Evolutionary conservation across 306 rosid species (phyloP).

Genomic region (Rubus idaeus): DNA sequence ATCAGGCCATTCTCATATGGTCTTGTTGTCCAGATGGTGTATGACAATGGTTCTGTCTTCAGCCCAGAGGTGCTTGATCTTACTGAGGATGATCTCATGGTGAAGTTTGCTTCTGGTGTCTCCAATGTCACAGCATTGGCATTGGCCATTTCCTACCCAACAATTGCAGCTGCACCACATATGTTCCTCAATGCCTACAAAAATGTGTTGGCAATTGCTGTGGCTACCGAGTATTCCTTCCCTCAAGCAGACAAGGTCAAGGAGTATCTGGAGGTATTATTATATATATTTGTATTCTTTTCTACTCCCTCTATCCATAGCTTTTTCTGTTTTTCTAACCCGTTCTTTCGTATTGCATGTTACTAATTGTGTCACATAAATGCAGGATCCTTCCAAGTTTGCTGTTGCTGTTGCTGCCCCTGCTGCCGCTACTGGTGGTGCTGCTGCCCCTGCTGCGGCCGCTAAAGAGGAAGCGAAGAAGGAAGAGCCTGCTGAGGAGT

Average conservation of each 20-base stretch:
- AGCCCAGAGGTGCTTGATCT: slow-evolving; percentile 88
- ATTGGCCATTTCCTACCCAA: slow-evolving; percentile 72
- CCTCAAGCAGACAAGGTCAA: slow-evolving; percentile 76
- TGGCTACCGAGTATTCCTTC: slow-evolving; percentile 64
- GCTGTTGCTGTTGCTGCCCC: slow-evolving; percentile 36
- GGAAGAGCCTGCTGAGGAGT: slow-evolving; percentile 51
- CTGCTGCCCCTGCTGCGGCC: slow-evolving; percentile 39
- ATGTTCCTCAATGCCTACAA: slow-evolving; percentile 78
- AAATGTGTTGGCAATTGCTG: slow-evolving; percentile 63
- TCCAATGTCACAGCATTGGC: slow-evolving; percentile 74
- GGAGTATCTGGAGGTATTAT: slow-evolving; percentile 67
- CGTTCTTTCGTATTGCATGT: not conserved
- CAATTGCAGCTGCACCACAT: slow-evolving; percentile 89
- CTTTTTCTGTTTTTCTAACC: no score
- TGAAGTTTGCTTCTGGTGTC: slow-evolving; percentile 73
- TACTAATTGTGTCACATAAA: not conserved
- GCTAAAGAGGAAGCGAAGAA: slow-evolving; percentile 62
- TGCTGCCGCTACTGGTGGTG: slow-evolving; percentile 21
- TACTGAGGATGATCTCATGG: slow-evolving; percentile 73
- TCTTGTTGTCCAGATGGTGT: slow-evolving; percentile 63
- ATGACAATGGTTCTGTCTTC: slow-evolving; percentile 81
- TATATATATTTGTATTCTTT: not conserved
- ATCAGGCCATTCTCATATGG: slow-evolving; percentile 95
- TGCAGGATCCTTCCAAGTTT: slow-evolving; percentile 51
- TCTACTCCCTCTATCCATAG: no score